Evolutionary conservation across 805 yeast species (phyloP).

Genomic region (Zygoascus bituminiphila): DNA sequence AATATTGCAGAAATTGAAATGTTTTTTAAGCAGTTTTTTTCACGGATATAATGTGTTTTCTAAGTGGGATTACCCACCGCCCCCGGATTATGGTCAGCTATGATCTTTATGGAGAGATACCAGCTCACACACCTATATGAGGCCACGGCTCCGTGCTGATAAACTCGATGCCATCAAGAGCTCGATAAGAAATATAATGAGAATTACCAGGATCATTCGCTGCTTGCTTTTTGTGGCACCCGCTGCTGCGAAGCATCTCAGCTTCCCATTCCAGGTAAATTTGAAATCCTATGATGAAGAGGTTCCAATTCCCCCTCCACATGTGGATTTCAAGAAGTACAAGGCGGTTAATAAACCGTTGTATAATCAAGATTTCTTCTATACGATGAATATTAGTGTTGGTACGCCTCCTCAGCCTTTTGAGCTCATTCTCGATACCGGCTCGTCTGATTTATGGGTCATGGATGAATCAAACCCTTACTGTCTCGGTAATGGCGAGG

Average conservation of each 20-base stretch:
- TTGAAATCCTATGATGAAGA: slow-evolving; percentile 19
- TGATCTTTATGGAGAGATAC: too few relatives aligned
- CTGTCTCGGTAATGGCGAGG: not conserved
- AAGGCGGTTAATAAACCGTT: not conserved
- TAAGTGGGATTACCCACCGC: too few relatives aligned
- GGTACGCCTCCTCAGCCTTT: slow-evolving; percentile 40
- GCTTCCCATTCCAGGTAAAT: slow-evolving; percentile 12
- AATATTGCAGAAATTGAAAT: too few relatives aligned
- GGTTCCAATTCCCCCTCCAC: slow-evolving; percentile 7
- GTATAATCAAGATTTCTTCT: slow-evolving; percentile 23
- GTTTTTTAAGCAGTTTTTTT: too few relatives aligned
- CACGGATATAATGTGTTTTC: too few relatives aligned
- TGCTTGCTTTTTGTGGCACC: not conserved
- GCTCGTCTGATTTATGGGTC: slow-evolving; percentile 45
- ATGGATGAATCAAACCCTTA: slow-evolving; percentile 15
- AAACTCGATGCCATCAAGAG: too few relatives aligned
- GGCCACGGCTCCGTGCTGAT: too few relatives aligned
- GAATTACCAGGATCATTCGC: too few relatives aligned
- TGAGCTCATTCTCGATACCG: slow-evolving; percentile 39
- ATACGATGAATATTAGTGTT: slow-evolving; percentile 48
- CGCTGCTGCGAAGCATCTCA: not conserved
- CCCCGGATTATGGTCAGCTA: too few relatives aligned
- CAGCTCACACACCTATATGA: too few relatives aligned
- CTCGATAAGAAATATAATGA: too few relatives aligned
- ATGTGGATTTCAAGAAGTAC: not conserved